These are phyloP conservation scores for Harrya chromipes DNA, from an alignment of 768 basidiomycete species.

Conservation along the genomic window DNA sequence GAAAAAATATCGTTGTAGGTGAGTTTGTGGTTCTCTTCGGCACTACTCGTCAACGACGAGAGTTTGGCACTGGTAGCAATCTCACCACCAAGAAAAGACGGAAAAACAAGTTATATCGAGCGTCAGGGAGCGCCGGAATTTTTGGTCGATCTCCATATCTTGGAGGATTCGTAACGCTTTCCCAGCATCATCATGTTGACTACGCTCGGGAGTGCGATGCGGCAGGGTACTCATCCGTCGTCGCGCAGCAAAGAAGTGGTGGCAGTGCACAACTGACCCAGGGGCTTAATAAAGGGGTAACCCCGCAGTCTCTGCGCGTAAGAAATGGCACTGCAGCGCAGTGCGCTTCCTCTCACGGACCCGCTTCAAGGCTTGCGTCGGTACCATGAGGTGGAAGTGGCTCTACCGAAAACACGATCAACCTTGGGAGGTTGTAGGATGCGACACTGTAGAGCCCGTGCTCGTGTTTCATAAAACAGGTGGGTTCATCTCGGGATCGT, in stretches of 20 bases:
- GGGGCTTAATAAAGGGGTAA: constrained; percentile 10
- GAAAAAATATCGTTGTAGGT: neutral
- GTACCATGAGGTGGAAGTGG: constrained; percentile 33
- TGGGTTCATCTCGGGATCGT: constrained; percentile 34
- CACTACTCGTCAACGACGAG: neutral
- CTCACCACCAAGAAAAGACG: neutral
- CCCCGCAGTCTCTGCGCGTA: constrained; percentile 1
- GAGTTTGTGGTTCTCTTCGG: neutral
- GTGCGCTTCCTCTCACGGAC: constrained; percentile 11
- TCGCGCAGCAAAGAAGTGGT: constrained; percentile 2
- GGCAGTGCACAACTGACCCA: constrained; percentile 19
- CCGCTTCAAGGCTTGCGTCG: constrained; percentile 15
- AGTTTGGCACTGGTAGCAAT: neutral
- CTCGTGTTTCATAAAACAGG: constrained; percentile 59
- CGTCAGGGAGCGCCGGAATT: neutral
- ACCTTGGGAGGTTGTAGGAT: constrained; percentile 79
- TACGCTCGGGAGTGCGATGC: neutral
- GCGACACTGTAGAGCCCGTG: constrained; percentile 60
- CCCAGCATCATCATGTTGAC: constrained; percentile 13
- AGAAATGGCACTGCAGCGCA: constrained; percentile 16
- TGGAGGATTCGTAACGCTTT: neutral
- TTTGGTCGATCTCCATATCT: neutral
- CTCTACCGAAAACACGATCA: constrained; percentile 53
- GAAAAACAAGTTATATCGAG: neutral
- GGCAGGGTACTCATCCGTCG: neutral